Percentiles rank a stretch among this genome's conserved stretches.
Conservation (phyloP, 352 stramenopile genomes). For the Phytophthora idaei region DNA sequence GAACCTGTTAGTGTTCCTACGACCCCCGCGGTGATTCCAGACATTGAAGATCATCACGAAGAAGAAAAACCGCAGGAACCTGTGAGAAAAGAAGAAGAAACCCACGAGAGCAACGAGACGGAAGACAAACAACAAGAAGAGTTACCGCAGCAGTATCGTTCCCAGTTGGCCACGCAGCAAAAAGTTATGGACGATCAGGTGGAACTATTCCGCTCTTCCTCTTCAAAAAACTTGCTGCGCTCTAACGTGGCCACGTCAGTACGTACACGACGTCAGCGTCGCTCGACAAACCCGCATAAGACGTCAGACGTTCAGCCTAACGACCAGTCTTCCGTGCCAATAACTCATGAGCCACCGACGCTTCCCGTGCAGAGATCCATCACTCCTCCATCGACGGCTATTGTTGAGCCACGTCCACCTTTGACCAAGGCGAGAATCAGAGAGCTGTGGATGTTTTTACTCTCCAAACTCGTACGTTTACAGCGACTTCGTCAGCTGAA, state of each 20-base stretch:
- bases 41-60: not conserved
- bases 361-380: not conserved
- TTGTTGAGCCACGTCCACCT: slow-evolving; percentile 25
- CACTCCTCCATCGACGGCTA: not conserved
- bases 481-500: slow-evolving; percentile 60
- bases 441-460: slow-evolving; percentile 52
- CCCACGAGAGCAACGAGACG: not conserved
- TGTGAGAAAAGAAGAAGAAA: not conserved
- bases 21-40: not conserved
- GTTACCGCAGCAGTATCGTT: slow-evolving; percentile 30
- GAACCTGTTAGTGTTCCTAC: not conserved
- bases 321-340: not conserved
- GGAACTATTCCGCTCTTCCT: slow-evolving; percentile 33
- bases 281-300: slow-evolving; percentile 30
- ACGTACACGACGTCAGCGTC: slow-evolving; percentile 46
- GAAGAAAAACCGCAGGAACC: slow-evolving; percentile 8
- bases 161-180: slow-evolving; percentile 35
- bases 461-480: slow-evolving; percentile 60
- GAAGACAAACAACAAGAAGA: slow-evolving; percentile 24
- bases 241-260: slow-evolving; percentile 19
- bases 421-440: slow-evolving; percentile 47
- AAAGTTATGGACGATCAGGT: slow-evolving; percentile 33
- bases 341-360: slow-evolving; percentile 1
- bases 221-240: slow-evolving; percentile 14
- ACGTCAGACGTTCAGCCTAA: slow-evolving; percentile 19